These are phyloP conservation scores for Phytophthora aleatoria DNA, from an alignment of 352 stramenopile genomes.

Conservation along the genomic window DNA sequence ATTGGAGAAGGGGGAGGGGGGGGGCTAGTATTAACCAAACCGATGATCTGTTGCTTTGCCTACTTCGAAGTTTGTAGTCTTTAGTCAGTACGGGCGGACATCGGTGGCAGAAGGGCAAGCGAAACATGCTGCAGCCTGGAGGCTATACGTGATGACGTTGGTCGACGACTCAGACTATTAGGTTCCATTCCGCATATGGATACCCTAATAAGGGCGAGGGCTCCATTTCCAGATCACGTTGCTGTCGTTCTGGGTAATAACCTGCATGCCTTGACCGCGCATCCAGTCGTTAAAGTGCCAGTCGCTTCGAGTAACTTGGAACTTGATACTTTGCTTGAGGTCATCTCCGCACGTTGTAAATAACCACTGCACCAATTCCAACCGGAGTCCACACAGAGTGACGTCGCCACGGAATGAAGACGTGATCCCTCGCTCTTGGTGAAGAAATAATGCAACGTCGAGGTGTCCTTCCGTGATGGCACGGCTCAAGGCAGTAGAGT, in stretches of 20 bases:
- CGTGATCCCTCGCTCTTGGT: conserved; percentile 4
- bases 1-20: neutral
- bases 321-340: conserved; percentile 9
- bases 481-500: conserved; percentile 7
- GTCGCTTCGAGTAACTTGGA: conserved; percentile 20
- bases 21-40: neutral
- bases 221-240: conserved; percentile 11
- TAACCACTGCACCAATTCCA: conserved; percentile 29
- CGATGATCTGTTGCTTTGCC: conserved; percentile 1
- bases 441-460: conserved; percentile 22
- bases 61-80: conserved; percentile 7
- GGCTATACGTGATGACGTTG: too few species aligned
- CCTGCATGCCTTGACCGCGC: conserved; percentile 13
- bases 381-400: conserved; percentile 10
- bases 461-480: conserved; percentile 18
- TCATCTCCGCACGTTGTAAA: conserved; percentile 8
- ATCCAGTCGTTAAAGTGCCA: conserved; percentile 32
- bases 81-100: conserved; percentile 5
- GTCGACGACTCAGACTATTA: too few species aligned
- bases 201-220: neutral
- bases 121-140: too few species aligned
- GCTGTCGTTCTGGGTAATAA: conserved; percentile 15
- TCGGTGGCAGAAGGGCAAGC: conserved; percentile 1
- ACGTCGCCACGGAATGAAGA: conserved; percentile 13
- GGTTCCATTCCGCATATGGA: too few species aligned